Evolutionary conservation across 2,329 filamentous ascomycete genomes (phyloP).

Genomic region (Diplodia intermedia): DNA sequence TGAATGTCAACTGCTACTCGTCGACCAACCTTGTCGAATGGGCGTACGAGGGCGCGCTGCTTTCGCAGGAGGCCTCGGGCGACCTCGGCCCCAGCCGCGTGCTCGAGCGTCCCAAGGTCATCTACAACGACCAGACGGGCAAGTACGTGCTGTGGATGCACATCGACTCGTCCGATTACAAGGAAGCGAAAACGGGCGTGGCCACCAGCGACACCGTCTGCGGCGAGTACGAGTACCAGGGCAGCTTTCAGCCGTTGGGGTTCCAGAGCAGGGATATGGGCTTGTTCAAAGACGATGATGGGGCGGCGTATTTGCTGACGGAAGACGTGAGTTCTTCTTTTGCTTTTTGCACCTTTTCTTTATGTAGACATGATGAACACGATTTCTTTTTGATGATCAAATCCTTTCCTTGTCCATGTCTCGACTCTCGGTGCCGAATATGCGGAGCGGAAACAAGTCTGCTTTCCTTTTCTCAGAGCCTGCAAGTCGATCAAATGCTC

Average conservation of each 20-base stretch:
- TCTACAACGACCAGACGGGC: conserved; percentile 68
- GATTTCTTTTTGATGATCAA: not conserved
- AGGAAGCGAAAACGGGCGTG: conserved; percentile 69
- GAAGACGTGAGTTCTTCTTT: conserved; percentile 60
- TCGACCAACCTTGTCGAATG: conserved; percentile 69
- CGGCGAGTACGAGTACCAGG: conserved; percentile 63
- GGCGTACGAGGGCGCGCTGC: conserved; percentile 65
- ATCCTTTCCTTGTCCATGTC: not conserved
- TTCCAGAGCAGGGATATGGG: conserved; percentile 65
- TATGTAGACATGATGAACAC: not conserved
- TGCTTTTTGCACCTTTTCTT: not conserved
- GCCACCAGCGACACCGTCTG: conserved; percentile 66
- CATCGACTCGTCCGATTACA: conserved; percentile 67
- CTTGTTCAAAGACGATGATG: conserved; percentile 68
- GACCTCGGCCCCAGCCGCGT: conserved; percentile 68
- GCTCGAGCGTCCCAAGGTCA: conserved; percentile 71
- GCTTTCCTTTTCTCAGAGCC: not conserved
- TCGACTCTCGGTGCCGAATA: too few relatives aligned
- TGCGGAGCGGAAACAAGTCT: not conserved
- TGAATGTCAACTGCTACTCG: conserved; percentile 72
- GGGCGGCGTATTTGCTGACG: conserved; percentile 66
- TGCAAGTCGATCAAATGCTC: too few relatives aligned
- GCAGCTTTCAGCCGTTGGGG: conserved; percentile 56
- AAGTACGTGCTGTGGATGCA: conserved; percentile 76
- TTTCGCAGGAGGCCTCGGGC: conserved; percentile 60